Conservation (phyloP, 306 rosid species). For the Cucumis sativus region Cucumber_9930_V3 NC_026660.2:29703001-29703500, state of each 20-base stretch:
- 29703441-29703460: not conserved
- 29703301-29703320: not conserved
- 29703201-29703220: not conserved
- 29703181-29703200: not conserved
- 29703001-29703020: not conserved
- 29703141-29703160: not conserved
- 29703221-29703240: not conserved
- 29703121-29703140: not conserved
- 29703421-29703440: not conserved
- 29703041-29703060: not conserved
- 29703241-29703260: conserved; percentile 4
- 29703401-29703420: too few species aligned
- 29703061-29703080: not conserved
- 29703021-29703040: not conserved
- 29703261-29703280: not conserved
- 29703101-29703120: not conserved
- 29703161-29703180: not conserved
- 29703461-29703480: conserved; percentile 5
- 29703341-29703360: conserved; percentile 1
- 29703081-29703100: not conserved
- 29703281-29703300: not conserved
- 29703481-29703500: not conserved
- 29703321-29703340: not conserved
- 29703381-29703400: not conserved
- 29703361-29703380: conserved; percentile 11